These are phyloP conservation scores for Eutrema heterophyllum DNA, from an alignment of 345 rosid genomes.

Conservation along the genomic window DNA sequence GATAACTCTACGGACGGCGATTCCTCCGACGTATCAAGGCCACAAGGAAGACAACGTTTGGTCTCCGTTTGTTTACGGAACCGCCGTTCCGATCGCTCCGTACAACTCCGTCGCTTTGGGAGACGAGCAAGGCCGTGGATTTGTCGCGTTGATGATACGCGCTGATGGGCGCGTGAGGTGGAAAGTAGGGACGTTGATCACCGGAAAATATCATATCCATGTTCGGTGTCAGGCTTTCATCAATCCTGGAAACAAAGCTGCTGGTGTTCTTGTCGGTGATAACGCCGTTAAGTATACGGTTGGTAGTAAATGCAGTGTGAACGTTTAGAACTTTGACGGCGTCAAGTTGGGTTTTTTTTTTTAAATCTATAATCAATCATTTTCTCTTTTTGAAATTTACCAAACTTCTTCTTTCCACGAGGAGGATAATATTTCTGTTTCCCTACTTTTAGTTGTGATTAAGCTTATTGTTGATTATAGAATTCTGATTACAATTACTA, in stretches of 20 bases:
- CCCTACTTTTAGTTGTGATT: conserved; percentile 10
- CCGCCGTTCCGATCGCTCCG: conserved; percentile 70
- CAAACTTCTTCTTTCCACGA: conserved; percentile 16
- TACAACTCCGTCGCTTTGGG: conserved; percentile 44
- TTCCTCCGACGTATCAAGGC: conserved; percentile 55
- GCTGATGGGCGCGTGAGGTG: conserved; percentile 84
- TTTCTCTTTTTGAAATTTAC: background rate
- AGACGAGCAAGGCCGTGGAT: conserved; percentile 54
- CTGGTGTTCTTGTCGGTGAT: conserved; percentile 54
- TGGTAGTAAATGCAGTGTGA: conserved; percentile 56
- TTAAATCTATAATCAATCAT: background rate
- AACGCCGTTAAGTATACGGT: conserved; percentile 79
- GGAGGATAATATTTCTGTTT: background rate
- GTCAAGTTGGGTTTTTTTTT: conserved; percentile 6
- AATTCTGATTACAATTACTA: conserved; percentile 11
- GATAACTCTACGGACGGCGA: conserved; percentile 54
- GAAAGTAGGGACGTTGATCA: conserved; percentile 61
- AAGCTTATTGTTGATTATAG: conserved; percentile 22
- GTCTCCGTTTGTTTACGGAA: conserved; percentile 77
- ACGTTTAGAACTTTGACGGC: conserved; percentile 41
- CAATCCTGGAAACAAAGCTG: conserved; percentile 43
- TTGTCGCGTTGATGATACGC: conserved; percentile 44
- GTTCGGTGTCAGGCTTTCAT: conserved; percentile 59
- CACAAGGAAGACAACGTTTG: conserved; percentile 64
- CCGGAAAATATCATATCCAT: conserved; percentile 61